Base-by-base conservation (phyloP, 257 asterid genomes). In the Nicotiana tomentosiformis region DNA sequence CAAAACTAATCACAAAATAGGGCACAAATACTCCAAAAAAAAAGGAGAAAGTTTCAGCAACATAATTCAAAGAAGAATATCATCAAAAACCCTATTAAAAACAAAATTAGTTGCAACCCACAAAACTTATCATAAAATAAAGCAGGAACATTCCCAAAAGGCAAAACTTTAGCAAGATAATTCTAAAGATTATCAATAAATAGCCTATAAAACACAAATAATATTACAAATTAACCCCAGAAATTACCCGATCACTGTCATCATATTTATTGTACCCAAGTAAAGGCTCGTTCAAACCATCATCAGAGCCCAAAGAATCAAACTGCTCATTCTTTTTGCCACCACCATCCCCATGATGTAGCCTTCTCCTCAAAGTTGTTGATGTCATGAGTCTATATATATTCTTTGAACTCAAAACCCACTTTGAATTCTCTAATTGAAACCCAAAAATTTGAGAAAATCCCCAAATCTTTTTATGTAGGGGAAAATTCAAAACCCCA, bases 351-450 rank as follows among this genome's bases (percentile, higher is more conserved):
- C 91, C 92, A 53, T 92, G 97, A 84, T 90, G 93, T 61, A 91
- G 90, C 90, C 99, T 86, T 84, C 99, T 87, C 84, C 99, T 89
- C 91, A 96, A 78, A 43, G 96, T 91, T 74, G 89, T 91, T 77
- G 96, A 93, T 70, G 89, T 86, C 99, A 95, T 94, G 4, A 76
- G 26, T 72, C 15, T 53, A 14, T 66, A 66, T 7, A 76, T 7
- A 26, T 64, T 10, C 33, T 15, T 76, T 23, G 64, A 76, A 76
- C 80, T 26, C 64, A 76, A 76, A 51, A 76, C 80, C 79, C 80
- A 51, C 80, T 76, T 76, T 3, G 46, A 76, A 51, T 76, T 51
- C n/a, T 1, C 10, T 1, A 70, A 43, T n/a, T 6, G 37, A 72
- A 72, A 72, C 79, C 79, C 39, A 1, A 72, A 39, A 72, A 7